Base-by-base conservation (phyloP, 139 green algal species). In the Chloropicon primus region DNA sequence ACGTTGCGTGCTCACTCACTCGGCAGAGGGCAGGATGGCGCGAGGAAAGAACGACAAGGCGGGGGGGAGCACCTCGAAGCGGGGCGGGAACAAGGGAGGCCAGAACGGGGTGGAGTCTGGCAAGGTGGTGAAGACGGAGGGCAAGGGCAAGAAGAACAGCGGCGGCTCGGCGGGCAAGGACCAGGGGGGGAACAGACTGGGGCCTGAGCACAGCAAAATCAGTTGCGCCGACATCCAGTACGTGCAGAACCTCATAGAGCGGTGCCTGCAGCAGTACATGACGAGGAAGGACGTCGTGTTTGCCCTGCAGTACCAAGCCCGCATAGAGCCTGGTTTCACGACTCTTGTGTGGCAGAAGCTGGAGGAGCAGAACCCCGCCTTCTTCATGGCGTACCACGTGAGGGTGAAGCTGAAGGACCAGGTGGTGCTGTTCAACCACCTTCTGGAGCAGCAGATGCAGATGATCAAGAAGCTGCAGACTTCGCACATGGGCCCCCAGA, bases 251-350 rank as follows among this genome's bases (percentile, higher is more conserved):
- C 85, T 96, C 21, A 95, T 98, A 2, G 93, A 98, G 85, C 79
- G 85, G 2, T 98, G 93, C 83, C 83, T 97, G 77, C 92, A 97
- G 79, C 82, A 92, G 77, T 98, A 98, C 81, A 92, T 98, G 88
- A 85, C 87, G 26, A 87, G 94, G 78, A 76, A 84, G 41, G 89
- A 97, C 77, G 91, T 96, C 29, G 84, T 96, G 25, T 77, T 53
- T n/a, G 89, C 90, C 17, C 82, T 96, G 74, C 83, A 92, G 75
- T 80, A 74, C 54, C 83, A 92, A 80, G 90, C 87, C 22, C 87
- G 87, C 53, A 88, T 97, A 2, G 91, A 95, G 80, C 91, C 93
- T 0, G 80, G 78, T 1, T 97, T 97, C 85, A 97, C 93, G 22
- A 78, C 86, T 74, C 86, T 96, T 72, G 92, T 97, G 23, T 97